Percentiles rank a stretch among this genome's conserved stretches.
Conservation (phyloP, 306 rosid species). For the Cucurbita moschata region DNA sequence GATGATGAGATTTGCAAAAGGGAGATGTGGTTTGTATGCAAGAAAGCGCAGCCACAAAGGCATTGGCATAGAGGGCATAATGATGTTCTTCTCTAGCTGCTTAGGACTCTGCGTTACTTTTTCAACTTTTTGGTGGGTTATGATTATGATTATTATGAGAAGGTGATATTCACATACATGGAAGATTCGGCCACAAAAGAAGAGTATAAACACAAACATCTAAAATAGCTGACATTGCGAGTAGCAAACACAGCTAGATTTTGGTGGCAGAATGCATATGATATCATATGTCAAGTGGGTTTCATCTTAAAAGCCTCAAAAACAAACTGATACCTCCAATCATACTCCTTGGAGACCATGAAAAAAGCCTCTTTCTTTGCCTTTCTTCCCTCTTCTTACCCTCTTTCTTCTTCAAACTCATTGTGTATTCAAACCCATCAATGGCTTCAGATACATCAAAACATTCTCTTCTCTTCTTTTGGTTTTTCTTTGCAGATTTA, state of each 20-base stretch:
- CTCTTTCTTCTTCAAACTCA: not conserved
- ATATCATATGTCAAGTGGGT: conserved; percentile 17
- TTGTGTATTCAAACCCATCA: not conserved
- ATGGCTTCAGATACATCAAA: not conserved
- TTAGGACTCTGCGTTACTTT: not conserved
- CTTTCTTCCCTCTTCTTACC: conserved; percentile 16
- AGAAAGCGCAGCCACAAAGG: not conserved
- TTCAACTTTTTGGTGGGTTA: not conserved
- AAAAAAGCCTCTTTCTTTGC: conserved; percentile 72
- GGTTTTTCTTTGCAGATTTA: conserved; percentile 14
- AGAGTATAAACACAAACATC: conserved; percentile 30
- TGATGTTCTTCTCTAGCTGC: not conserved
- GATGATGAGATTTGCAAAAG: not conserved
- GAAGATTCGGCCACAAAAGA: conserved; percentile 62
- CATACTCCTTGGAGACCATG: conserved; percentile 89
- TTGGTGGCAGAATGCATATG: conserved; percentile 35
- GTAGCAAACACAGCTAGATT: not conserved
- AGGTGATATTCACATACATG: conserved; percentile 21
- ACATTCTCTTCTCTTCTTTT: conserved; percentile 5
- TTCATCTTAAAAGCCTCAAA: conserved; percentile 56
- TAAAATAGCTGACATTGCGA: no score
- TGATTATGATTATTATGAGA: no score
- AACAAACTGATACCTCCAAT: conserved; percentile 27
- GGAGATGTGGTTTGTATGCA: not conserved
- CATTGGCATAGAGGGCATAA: not conserved